Evolutionary conservation across 768 basidiomycete genomes (phyloP).

Genomic region (Xerocomellus dryophilus): DNA sequence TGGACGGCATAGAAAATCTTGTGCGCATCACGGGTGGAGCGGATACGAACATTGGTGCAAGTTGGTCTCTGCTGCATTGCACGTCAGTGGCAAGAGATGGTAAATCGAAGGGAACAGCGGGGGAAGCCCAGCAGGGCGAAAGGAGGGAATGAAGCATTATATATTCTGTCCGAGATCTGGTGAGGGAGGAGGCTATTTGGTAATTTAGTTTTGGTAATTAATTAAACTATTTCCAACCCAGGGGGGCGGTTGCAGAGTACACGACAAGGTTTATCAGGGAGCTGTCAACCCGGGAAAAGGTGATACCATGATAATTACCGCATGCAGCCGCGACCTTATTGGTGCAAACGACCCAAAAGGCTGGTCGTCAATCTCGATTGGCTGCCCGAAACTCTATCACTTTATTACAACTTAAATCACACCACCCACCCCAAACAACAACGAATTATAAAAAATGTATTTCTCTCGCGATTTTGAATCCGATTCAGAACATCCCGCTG

Average conservation of each 20-base stretch:
- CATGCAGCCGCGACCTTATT: slow-evolving; percentile 34
- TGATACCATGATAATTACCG: slow-evolving; percentile 29
- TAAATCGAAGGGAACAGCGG: slow-evolving; percentile 11
- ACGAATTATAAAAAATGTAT: neutral
- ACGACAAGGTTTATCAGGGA: slow-evolving; percentile 28
- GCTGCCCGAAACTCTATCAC: slow-evolving; percentile 48
- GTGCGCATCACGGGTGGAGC: slow-evolving; percentile 74
- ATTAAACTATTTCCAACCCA: slow-evolving; percentile 34
- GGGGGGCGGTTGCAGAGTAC: slow-evolving; percentile 14
- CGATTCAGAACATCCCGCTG: neutral
- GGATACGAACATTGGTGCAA: slow-evolving; percentile 67
- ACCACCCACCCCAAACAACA: slow-evolving; percentile 5
- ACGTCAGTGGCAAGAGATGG: slow-evolving; percentile 7
- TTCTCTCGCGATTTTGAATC: neutral
- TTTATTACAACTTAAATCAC: slow-evolving; percentile 49
- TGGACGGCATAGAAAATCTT: slow-evolving; percentile 76
- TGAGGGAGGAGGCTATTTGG: slow-evolving; percentile 26
- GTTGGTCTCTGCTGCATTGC: slow-evolving; percentile 66
- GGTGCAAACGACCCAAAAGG: slow-evolving; percentile 39
- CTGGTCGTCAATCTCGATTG: slow-evolving; percentile 44
- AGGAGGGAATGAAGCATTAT: slow-evolving; percentile 27
- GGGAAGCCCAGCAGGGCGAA: slow-evolving; percentile 3
- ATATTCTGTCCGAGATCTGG: slow-evolving; percentile 34
- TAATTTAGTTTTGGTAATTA: slow-evolving; percentile 36
- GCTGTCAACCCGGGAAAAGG: slow-evolving; percentile 22